Percentiles rank a stretch among this genome's conserved stretches.
These are phyloP conservation scores for Boletus vinaceobasis DNA, from an alignment of 768 basidiomycete species.

Conservation along the genomic window DNA sequence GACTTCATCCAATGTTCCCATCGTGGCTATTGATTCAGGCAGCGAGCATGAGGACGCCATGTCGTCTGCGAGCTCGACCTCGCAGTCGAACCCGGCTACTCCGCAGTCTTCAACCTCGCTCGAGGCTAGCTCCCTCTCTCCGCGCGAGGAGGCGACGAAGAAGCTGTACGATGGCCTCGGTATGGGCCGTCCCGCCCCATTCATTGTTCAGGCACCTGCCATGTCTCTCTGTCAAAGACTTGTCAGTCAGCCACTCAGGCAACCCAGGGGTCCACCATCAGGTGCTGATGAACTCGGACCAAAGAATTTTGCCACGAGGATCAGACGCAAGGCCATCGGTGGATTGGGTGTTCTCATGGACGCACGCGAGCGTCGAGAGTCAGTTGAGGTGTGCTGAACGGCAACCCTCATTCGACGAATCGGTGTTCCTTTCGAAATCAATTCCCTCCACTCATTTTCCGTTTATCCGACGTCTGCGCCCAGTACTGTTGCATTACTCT, in stretches of 20 bases:
- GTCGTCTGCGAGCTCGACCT: constrained; percentile 58
- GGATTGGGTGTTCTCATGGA: constrained; percentile 77
- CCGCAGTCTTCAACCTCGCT: constrained; percentile 66
- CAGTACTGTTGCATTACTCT: constrained; percentile 14
- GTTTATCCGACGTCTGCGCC: constrained; percentile 7
- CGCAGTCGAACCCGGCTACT: constrained; percentile 71
- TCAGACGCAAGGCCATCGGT: constrained; percentile 80
- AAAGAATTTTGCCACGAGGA: constrained; percentile 85
- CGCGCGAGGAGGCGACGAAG: constrained; percentile 83
- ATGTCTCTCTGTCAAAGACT: constrained; percentile 46
- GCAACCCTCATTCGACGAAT: constrained; percentile 7
- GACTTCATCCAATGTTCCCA: constrained; percentile 43
- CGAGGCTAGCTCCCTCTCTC: constrained; percentile 59
- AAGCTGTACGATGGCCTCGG: constrained; percentile 86
- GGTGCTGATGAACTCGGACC: constrained; percentile 83
- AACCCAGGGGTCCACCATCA: constrained; percentile 85
- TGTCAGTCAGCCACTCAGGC: constrained; percentile 72
- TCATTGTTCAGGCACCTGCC: constrained; percentile 16
- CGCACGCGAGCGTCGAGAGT: constrained; percentile 75
- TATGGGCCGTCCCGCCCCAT: constrained; percentile 65
- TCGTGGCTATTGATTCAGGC: constrained; percentile 54
- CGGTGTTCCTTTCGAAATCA: constrained; percentile 11
- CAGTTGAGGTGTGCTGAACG: constrained; percentile 64
- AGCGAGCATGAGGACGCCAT: constrained; percentile 53
- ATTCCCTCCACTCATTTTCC: constrained; percentile 21